A percentile compares a stretch with the other conserved stretches of the same genome.
Evolutionary conservation across 164 flowering plant species (phyloP).

Genomic region (Tetracentron sinense): DNA sequence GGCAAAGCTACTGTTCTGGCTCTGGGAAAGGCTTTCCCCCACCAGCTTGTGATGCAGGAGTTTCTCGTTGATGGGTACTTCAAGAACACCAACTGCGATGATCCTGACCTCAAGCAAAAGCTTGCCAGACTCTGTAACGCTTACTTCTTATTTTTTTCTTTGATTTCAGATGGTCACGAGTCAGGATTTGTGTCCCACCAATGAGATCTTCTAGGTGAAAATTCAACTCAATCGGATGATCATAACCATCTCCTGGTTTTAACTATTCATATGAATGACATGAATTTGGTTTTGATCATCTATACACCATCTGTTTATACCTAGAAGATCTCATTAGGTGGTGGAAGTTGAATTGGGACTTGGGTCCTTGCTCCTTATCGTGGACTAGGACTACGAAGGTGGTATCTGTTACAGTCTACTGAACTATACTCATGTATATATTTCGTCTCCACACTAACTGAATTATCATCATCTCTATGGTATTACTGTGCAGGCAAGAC

Average conservation of each 20-base stretch:
- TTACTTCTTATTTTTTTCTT: neutral
- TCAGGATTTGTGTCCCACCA: no score
- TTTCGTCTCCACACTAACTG: neutral
- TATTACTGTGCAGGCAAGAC: constrained; percentile 57
- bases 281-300: no score
- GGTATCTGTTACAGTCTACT: no score
- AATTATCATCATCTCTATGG: neutral
- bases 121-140: constrained; percentile 72
- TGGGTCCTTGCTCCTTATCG: no score
- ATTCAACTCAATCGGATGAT: no score
- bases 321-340: no score
- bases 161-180: neutral
- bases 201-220: no score
- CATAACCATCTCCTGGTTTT: no score
- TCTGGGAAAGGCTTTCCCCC: constrained; percentile 95
- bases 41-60: constrained; percentile 93
- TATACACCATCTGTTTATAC: no score
- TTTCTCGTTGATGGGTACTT: constrained; percentile 91
- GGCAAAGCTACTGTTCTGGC: constrained; percentile 81
- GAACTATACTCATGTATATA: neutral
- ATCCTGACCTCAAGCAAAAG: constrained; percentile 85
- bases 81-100: constrained; percentile 83
- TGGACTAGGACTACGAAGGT: no score
- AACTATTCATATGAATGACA: no score
- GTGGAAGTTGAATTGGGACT: no score